These are phyloP conservation scores for Vaccinium darrowii DNA, from an alignment of 148 eudicot species.

Conservation along the genomic window DNA sequence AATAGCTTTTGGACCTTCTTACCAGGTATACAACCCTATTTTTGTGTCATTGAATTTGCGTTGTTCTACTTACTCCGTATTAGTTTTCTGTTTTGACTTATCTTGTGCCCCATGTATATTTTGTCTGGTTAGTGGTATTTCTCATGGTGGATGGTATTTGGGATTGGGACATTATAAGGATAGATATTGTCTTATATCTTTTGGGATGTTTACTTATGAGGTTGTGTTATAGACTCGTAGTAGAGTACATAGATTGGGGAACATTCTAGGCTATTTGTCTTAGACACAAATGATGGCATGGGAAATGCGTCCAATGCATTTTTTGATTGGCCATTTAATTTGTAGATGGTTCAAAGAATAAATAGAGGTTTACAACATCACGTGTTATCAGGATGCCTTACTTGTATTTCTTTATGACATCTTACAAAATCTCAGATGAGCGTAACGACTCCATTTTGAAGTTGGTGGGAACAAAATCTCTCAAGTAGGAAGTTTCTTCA, in stretches of 20 bases:
- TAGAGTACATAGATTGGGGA: neutral
- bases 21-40: slow-evolving; percentile 50
- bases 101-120: neutral
- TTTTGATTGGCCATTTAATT: neutral
- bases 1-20: slow-evolving; percentile 83
- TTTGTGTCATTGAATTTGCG: neutral
- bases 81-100: neutral
- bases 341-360: neutral
- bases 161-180: neutral
- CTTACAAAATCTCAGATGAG: neutral
- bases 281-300: neutral
- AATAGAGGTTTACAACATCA: neutral
- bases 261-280: neutral
- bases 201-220: neutral
- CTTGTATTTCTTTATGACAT: neutral
- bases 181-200: neutral
- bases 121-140: neutral
- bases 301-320: neutral
- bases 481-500: neutral
- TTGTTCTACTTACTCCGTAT: neutral
- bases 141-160: neutral
- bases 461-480: neutral
- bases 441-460: neutral
- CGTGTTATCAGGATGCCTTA: neutral
- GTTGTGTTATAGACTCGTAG: neutral